Evolutionary conservation across 208 protist species (phyloP), one percentile per base, ranked within the genome.

Genomic region (Borovskyia barvae): DNA sequence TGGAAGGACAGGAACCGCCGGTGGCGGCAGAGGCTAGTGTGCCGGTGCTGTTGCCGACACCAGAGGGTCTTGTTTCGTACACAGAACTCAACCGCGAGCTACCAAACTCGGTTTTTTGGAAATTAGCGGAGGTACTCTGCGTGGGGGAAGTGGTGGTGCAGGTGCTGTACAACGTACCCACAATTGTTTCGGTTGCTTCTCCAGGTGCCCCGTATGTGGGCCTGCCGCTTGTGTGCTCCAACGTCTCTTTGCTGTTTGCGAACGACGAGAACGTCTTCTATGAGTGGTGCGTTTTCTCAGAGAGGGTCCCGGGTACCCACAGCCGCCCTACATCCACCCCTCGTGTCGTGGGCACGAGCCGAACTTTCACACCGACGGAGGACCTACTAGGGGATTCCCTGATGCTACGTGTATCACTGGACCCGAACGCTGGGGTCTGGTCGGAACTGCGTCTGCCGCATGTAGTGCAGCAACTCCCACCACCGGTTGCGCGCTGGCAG

Each of bases 81-180:
- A 68, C 60, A 0, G 63, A 56, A 47, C 52, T 95, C 40, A 82
- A 93, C 63, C 59, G 70, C 2, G 52, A 62, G 6, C n/a, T 90
- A 24, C 39, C 74, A 0, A 93, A 92, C 56, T 48, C 41, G 14
- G 32, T 73, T 14, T 90, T 93, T 35, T 92, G 87, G 83, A 64
- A 49, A 29, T 45, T 43, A 15, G 82, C 72, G 7, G 68, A 57
- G 24, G 59, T 77, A 24, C 72, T 95, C 25, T 40, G 58, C 25
- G 72, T 95, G 25, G 74, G 46, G 19, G 66, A 64, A 14, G 64
- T 37, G 6, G 28, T 49, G n/a, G 69, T 89, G 12, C 39, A 24
- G 0, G 66, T 93, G 11, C 51, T 67, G 17, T 93, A 87, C 72
- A 95, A 95, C 54, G 58, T 87, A 2, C 84, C 90, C 1, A 90